phyloP scores from a whole-genome alignment of 1,284 basidiomycete species.

The Tilletia walkeri region DNA sequence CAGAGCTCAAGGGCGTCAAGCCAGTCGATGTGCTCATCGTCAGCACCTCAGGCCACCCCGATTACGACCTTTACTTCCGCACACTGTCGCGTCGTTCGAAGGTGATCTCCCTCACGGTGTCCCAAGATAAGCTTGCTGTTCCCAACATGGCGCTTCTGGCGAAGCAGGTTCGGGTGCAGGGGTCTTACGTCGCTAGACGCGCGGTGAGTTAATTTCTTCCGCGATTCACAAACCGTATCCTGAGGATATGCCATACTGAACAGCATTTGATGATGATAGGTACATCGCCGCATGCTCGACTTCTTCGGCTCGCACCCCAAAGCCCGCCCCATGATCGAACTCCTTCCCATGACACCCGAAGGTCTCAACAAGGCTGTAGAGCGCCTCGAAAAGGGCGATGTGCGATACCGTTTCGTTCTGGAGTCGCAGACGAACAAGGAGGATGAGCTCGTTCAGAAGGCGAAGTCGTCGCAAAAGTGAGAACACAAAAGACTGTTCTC shows the following conservation, averaged over 20 bases:
- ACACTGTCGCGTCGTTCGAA: conserved; percentile 40
- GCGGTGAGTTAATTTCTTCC: background rate
- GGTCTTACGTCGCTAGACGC: conserved; percentile 43
- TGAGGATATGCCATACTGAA: background rate
- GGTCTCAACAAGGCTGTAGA: conserved; percentile 45
- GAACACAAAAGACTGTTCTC: background rate
- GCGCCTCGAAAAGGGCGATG: conserved; percentile 41
- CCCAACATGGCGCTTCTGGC: conserved; percentile 47
- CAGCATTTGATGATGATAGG: background rate
- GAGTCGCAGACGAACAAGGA: conserved; percentile 26
- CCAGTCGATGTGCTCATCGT: conserved; percentile 44
- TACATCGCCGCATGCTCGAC: conserved; percentile 47
- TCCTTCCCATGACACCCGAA: conserved; percentile 50
- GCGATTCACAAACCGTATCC: background rate
- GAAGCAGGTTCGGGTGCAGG: conserved; percentile 42
- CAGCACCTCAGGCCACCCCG: conserved; percentile 44
- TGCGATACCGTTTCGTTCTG: conserved; percentile 44
- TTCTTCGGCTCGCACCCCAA: conserved; percentile 38
- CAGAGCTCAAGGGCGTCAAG: conserved; percentile 43
- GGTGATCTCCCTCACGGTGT: conserved; percentile 47
- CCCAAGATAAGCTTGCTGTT: conserved; percentile 24
- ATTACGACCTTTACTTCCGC: conserved; percentile 45
- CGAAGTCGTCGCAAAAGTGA: conserved; percentile 1
- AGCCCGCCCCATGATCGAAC: conserved; percentile 47
- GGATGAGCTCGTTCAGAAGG: background rate